Evolutionary conservation across 2,329 filamentous ascomycete species (phyloP).

Genomic region (Aspergillus fumigatiaffinis): DNA sequence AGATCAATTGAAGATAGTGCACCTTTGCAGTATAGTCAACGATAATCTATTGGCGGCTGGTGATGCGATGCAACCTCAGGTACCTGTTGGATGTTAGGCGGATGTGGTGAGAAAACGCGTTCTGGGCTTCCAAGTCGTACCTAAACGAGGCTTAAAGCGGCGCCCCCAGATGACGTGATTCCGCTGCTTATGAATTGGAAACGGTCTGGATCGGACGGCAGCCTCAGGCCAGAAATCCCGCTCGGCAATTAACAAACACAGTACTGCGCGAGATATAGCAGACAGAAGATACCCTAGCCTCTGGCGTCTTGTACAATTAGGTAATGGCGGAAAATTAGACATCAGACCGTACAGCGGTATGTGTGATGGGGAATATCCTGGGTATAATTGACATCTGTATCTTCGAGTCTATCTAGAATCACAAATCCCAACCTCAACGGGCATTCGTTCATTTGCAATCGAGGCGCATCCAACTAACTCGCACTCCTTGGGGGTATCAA

Average conservation of each 20-base stretch:
- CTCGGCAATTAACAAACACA: not conserved
- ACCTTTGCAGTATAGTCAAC: not conserved
- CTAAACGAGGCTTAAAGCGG: constrained; percentile 7
- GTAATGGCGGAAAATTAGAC: not conserved
- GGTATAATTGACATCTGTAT: not conserved
- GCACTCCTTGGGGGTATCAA: constrained; percentile 24
- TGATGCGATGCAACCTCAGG: constrained; percentile 1
- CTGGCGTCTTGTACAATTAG: not conserved
- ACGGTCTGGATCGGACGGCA: constrained; percentile 17
- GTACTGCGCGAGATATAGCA: too few species aligned
- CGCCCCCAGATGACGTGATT: constrained; percentile 29
- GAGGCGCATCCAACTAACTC: constrained; percentile 19
- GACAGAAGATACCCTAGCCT: too few species aligned
- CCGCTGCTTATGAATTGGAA: constrained; percentile 30
- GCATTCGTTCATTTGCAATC: constrained; percentile 7
- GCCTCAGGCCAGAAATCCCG: constrained; percentile 8
- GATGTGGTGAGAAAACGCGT: constrained; percentile 10
- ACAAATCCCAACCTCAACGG: constrained; percentile 5
- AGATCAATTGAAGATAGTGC: not conserved
- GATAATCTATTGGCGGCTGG: not conserved
- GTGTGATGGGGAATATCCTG: not conserved
- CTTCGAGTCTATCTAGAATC: constrained; percentile 17
- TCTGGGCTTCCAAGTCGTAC: not conserved
- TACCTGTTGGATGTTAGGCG: not conserved
- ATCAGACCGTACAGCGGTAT: constrained; percentile 1